phyloP scores from a whole-genome alignment of 2,329 filamentous ascomycete genomes.

The Xylaria sp. region DNA sequence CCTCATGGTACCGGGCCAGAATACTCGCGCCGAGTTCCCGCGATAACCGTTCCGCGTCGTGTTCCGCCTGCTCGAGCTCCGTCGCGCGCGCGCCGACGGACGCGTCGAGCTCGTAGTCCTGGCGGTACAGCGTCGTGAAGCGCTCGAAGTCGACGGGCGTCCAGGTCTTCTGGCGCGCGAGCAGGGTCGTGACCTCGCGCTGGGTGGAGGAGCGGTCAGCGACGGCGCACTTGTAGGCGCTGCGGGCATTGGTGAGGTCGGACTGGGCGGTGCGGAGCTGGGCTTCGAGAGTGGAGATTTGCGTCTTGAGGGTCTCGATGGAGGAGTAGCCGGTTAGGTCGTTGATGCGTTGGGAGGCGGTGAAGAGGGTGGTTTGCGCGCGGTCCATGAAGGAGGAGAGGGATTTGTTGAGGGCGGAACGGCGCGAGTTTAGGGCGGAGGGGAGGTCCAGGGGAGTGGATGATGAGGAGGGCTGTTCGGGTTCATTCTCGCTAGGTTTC shows the following conservation, averaged over 20 bases:
- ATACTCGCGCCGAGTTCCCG: constrained; percentile 75
- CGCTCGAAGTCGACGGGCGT: constrained; percentile 80
- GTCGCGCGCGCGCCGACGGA: constrained; percentile 68
- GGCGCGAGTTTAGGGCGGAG: constrained; percentile 42
- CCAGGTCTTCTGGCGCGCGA: constrained; percentile 94
- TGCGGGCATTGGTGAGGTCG: constrained; percentile 65
- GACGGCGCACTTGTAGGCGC: constrained; percentile 76
- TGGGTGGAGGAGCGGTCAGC: constrained; percentile 80
- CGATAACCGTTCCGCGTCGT: constrained; percentile 70
- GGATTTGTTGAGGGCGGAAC: constrained; percentile 39
- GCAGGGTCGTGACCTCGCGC: constrained; percentile 88
- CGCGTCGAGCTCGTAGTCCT: constrained; percentile 89
- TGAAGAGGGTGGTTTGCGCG: constrained; percentile 75
- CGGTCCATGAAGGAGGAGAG: constrained; percentile 80
- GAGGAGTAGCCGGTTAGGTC: constrained; percentile 89
- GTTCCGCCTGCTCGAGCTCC: constrained; percentile 68
- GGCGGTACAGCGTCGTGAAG: constrained; percentile 87
- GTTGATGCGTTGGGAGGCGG: constrained; percentile 83
- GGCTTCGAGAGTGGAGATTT: constrained; percentile 64
- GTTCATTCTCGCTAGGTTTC: constrained; percentile 1
- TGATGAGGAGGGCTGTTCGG: constrained; percentile 4
- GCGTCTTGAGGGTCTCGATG: constrained; percentile 77
- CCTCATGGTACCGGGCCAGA: constrained; percentile 89
- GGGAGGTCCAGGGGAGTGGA: constrained; percentile 36
- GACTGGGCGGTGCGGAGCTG: constrained; percentile 55